Evolutionary conservation across 1,284 basidiomycete species (phyloP).

Genomic region (Pholiota adiposa): DNA sequence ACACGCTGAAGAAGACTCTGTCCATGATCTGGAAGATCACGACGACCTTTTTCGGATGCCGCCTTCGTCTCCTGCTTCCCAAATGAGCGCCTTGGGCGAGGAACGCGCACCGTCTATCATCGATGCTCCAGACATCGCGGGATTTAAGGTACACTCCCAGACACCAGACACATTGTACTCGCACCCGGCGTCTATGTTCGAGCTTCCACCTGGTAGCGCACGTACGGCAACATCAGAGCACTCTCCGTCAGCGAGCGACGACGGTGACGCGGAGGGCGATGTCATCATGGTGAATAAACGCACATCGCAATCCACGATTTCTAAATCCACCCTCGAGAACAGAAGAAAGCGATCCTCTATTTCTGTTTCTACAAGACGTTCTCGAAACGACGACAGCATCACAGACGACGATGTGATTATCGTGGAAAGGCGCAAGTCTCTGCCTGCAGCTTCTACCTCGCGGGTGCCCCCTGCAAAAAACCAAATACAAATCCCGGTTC

Average conservation of each 20-base stretch:
- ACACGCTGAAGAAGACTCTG: not conserved
- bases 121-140: not conserved
- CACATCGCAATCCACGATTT: too few species aligned
- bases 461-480: too few species aligned
- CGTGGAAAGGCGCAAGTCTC: not conserved
- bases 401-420: too few species aligned
- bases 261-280: not conserved
- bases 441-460: not conserved
- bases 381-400: too few species aligned
- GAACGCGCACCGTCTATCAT: not conserved
- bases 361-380: not conserved
- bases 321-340: too few species aligned
- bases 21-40: not conserved
- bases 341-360: too few species aligned
- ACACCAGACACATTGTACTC: not conserved
- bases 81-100: not conserved
- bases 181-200: not conserved
- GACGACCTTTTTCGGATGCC: not conserved
- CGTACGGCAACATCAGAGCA: not conserved
- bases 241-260: not conserved
- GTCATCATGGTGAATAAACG: too few species aligned
- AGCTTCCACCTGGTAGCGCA: not conserved
- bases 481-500: too few species aligned
- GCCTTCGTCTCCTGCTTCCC: not conserved
- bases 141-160: not conserved